Percentiles rank a stretch among this genome's conserved stretches.
phyloP scores from a whole-genome alignment of 116 monocot species.

The Thalassia testudinum region DNA sequence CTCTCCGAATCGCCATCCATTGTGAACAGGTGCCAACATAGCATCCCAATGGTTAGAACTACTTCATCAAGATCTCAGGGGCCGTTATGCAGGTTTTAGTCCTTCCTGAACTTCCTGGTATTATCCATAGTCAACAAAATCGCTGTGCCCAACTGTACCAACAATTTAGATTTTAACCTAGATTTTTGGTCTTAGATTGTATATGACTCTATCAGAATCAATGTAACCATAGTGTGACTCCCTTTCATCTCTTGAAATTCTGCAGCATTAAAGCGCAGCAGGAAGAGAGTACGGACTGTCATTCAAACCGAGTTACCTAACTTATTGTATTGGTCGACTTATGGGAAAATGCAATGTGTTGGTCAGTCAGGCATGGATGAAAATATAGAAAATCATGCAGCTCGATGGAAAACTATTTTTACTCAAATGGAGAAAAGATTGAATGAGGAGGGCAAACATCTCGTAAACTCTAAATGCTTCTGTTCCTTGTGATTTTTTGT shows the following conservation, averaged over 20 bases:
- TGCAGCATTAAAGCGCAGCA: constrained; percentile 61
- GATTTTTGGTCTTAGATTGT: no score
- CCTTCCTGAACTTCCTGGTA: background rate
- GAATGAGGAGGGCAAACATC: constrained; percentile 59
- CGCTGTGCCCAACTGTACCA: no score
- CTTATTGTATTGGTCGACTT: constrained; percentile 35
- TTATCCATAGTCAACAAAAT: background rate
- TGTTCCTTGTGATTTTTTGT: background rate
- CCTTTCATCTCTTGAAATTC: background rate
- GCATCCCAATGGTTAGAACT: constrained; percentile 87
- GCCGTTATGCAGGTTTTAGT: constrained; percentile 50
- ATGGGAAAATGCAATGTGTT: constrained; percentile 14
- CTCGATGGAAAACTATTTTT: constrained; percentile 61
- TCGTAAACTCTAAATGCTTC: constrained; percentile 26
- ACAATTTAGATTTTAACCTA: no score
- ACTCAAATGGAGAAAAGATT: constrained; percentile 60
- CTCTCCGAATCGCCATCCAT: no score
- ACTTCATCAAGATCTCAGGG: constrained; percentile 63
- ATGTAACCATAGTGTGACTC: background rate
- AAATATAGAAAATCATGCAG: constrained; percentile 14
- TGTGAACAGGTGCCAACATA: constrained; percentile 43
- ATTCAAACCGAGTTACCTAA: constrained; percentile 60
- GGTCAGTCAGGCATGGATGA: constrained; percentile 8
- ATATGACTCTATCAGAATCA: no score
- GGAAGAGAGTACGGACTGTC: constrained; percentile 67